Evolutionary conservation across 306 rosid genomes (phyloP), one percentile per base, ranked within the genome.

Genomic region (Malus sieversii): DNA sequence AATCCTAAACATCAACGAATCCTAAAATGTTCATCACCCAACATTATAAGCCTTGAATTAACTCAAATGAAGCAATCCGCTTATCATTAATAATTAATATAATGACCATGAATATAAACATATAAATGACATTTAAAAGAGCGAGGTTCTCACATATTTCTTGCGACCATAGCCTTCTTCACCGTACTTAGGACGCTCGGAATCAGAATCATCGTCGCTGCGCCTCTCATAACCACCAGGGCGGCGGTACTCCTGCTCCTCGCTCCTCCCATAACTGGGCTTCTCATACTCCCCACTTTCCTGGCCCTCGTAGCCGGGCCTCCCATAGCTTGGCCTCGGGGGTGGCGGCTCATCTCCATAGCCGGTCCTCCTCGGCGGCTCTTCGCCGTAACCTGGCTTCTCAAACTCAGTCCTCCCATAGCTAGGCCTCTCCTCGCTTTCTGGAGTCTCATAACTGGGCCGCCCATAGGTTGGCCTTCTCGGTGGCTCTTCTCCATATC

Each of bases 81-180:
- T 1, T 12, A 42, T 42, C 45, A 9, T 42, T 42, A 42, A 42
- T 9, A 33, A 33, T 33, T 33, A 33, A 33, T 1, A 42, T 10
- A 42, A 42, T 0, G 1, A 42, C 10, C 11, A 42, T 2, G 45
- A 10, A 42, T 46, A 4, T 46, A 46, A 46, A 46, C 19, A 46
- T 46, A 46, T 15, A 46, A 46, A 46, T 1, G 15, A 45, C 4
- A 45, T 12, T 25, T 69, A 4, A 60, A 82, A 53, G 46, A 73
- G 16, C 23, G 30, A 57, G 68, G 35, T 68, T 71, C 97, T 94
- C 81, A 91, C 97, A 73, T 87, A 76, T 90, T 95, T 89, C 88
- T 92, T 90, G 53, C 93, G 96, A 22, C 87, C 88, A 78, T 87
- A 81, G 73, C 89, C 78, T 70, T 87, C 92, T 67, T 84, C 90